These are phyloP conservation scores for Debaryomyces sp. DNA, from an alignment of 1,139 yeast genomes.

Conservation along the genomic window DNA sequence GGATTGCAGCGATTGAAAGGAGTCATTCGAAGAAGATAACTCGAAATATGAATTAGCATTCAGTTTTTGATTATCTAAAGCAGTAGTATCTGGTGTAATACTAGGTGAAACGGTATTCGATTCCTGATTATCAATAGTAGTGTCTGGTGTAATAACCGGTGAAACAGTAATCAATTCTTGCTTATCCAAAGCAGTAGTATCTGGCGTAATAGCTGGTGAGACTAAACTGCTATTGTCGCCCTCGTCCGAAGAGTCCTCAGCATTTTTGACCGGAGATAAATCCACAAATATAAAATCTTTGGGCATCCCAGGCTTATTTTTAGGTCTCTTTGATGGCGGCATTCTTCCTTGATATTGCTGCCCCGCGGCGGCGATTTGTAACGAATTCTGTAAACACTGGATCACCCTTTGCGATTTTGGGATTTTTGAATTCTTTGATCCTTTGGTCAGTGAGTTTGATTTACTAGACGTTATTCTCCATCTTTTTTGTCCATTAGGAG, in stretches of 20 bases:
- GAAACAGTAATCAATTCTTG: background rate
- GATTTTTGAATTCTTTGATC: constrained; percentile 14
- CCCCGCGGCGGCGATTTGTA: constrained; percentile 43
- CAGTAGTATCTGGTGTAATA: background rate
- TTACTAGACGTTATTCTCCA: constrained; percentile 47
- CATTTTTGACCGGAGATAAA: constrained; percentile 50
- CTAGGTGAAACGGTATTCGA: background rate
- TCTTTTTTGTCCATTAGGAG: constrained; percentile 51
- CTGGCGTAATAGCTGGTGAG: constrained; percentile 2
- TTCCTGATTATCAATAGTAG: background rate
- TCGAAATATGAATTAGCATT: background rate
- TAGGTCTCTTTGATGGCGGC: constrained; percentile 53
- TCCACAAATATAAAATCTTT: constrained; percentile 59
- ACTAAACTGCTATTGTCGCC: background rate
- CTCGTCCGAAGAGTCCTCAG: constrained; percentile 22
- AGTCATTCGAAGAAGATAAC: background rate
- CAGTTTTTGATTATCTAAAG: background rate
- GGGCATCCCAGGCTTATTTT: constrained; percentile 53
- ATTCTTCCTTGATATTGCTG: constrained; percentile 39
- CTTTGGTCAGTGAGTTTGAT: constrained; percentile 19
- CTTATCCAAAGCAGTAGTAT: background rate
- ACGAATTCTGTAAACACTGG: constrained; percentile 49
- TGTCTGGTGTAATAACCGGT: constrained; percentile 2
- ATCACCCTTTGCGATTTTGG: constrained; percentile 22
- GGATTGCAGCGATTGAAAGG: background rate